Evolutionary conservation across 164 flowering plant genomes (phyloP).

Genomic region (Warburgia ugandensis): DNA sequence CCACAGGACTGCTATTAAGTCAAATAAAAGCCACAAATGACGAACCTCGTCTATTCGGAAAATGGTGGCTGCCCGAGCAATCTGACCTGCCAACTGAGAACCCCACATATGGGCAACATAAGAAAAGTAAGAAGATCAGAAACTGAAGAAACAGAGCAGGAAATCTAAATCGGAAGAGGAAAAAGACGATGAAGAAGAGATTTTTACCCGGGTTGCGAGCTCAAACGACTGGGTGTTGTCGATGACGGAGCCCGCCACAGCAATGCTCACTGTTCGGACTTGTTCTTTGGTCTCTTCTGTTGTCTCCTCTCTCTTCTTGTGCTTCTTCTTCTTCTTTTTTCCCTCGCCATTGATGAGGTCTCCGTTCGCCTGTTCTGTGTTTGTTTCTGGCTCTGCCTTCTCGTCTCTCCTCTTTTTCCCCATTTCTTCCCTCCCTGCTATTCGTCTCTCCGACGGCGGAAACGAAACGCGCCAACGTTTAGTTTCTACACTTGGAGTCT

Average conservation of each 20-base stretch:
- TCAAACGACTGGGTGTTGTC: slow-evolving; percentile 81
- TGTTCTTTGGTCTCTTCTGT: slow-evolving; percentile 11
- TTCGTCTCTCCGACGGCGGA: neutral
- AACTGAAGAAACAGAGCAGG: no score
- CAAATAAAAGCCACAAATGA: no score
- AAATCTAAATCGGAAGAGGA: neutral
- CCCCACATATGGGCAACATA: neutral
- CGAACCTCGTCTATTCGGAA: slow-evolving; percentile 85
- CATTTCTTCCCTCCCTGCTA: slow-evolving; percentile 3
- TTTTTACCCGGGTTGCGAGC: slow-evolving; percentile 75
- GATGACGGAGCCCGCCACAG: slow-evolving; percentile 84
- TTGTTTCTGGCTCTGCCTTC: slow-evolving; percentile 13
- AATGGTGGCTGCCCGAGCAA: slow-evolving; percentile 95
- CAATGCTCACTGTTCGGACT: slow-evolving; percentile 65
- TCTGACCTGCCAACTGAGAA: slow-evolving; percentile 88
- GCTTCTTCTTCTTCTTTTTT: slow-evolving; percentile 23
- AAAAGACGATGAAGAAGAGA: neutral
- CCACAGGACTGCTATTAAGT: neutral
- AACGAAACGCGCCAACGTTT: neutral
- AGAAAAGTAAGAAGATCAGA: neutral
- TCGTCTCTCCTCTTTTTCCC: slow-evolving; percentile 24
- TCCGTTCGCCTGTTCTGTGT: slow-evolving; percentile 11
- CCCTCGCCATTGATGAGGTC: slow-evolving; percentile 25
- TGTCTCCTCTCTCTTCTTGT: slow-evolving; percentile 13
- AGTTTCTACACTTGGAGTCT: no score